Percentiles rank a stretch among this genome's conserved stretches.
Evolutionary conservation across 2,329 filamentous ascomycete genomes (phyloP).

Genomic region (Diaporthe velutina): DNA sequence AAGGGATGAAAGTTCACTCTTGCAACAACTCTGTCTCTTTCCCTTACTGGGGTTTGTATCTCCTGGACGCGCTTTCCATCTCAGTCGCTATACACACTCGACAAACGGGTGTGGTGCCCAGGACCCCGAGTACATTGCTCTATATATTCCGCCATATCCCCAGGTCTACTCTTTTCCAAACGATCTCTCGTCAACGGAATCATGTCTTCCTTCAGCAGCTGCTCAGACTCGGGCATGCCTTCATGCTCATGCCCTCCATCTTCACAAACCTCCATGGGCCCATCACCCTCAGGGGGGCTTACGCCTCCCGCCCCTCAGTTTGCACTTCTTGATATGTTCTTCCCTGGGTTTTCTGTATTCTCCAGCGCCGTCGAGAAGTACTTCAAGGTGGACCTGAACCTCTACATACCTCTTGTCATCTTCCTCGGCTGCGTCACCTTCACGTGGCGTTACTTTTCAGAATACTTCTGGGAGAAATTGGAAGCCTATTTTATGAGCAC

Average conservation of each 20-base stretch:
- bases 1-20: constrained; percentile 17
- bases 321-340: constrained; percentile 70
- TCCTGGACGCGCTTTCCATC: background rate
- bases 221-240: background rate
- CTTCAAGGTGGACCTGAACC: constrained; percentile 71
- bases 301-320: constrained; percentile 52
- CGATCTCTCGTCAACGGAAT: background rate
- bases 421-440: constrained; percentile 62
- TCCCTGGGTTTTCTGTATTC: constrained; percentile 74
- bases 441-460: constrained; percentile 65
- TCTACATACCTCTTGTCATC: constrained; percentile 72
- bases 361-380: constrained; percentile 67
- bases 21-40: background rate
- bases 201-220: constrained; percentile 29
- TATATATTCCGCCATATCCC: background rate
- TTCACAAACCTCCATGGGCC: background rate
- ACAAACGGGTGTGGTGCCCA: background rate
- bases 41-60: background rate
- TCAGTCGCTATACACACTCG: background rate
- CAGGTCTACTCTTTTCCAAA: too few species aligned
- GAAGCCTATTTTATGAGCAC: constrained; percentile 72
- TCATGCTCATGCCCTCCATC: constrained; percentile 4
- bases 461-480: constrained; percentile 60
- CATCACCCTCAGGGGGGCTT: background rate
- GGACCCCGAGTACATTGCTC: background rate